Evolutionary conservation across 2,329 filamentous ascomycete genomes (phyloP), one percentile per base, ranked within the genome.

Genomic region (Venturia effusa): DNA sequence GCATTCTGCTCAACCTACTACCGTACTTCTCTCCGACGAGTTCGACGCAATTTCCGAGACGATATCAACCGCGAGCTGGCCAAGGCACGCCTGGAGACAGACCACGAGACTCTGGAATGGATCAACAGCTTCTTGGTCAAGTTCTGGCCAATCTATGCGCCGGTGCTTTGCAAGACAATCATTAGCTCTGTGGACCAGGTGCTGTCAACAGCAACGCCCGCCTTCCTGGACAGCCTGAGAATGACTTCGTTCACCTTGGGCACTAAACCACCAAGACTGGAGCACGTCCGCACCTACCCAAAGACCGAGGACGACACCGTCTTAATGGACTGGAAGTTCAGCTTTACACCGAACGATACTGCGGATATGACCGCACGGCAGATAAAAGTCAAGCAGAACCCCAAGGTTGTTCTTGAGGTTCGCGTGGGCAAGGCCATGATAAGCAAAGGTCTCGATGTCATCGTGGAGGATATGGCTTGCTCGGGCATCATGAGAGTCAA

Each of bases 271-370:
- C 95, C 95, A 6, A 87, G 94, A 37, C 84, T 99, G 80, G 94
- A 99, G 77, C 92, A 97, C 72, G 94, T 99, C 75, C 97, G 96
- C 81, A 96, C 94, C 0, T 97, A 99, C 70, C 93, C 93, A 65
- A 96, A 94, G 75, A 90, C 90, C 1, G 91, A 97, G 69, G 92
- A 97, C 67, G 94, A 99, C 72, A 87, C 92, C 65, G 91, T 99
- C 51, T 84, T 97, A 71, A 99, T 99, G 94, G 94, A 99, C 74
- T 99, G 94, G 94, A 96, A 96, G 72, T 99, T 99, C 77, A 97
- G 93, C 81, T 99, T 99, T 78, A 97, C 90, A 0, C 94, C 94
- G 40, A 97, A 94, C 69, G 95, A 99, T 75, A 89, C 85, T 2
- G 87, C 89, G 68, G 94, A 99, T 75, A 85, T 99, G 83, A 99